Evolutionary conservation across 768 basidiomycete genomes (phyloP).

Genomic region (Mycena metata): DNA sequence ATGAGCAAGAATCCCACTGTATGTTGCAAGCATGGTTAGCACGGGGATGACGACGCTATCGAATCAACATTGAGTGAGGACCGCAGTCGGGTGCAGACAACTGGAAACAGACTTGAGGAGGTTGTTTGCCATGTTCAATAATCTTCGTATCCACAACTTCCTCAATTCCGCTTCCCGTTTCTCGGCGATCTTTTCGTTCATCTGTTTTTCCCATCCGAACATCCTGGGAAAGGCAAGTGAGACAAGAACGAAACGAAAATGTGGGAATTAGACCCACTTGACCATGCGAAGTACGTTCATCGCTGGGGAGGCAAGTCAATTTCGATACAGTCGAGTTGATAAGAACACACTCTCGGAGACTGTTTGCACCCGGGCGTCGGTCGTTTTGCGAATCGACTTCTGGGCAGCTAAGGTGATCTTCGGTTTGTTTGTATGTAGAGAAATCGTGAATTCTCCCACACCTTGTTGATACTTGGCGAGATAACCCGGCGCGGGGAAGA

Average conservation of each 20-base stretch:
- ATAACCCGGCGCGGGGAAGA: conserved; percentile 71
- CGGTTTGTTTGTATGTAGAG: neutral
- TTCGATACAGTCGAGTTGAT: conserved; percentile 29
- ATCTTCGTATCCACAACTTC: conserved; percentile 61
- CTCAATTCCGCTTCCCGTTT: conserved; percentile 74
- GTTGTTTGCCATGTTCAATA: conserved; percentile 62
- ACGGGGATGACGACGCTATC: conserved; percentile 71
- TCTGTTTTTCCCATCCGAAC: conserved; percentile 76
- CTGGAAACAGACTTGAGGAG: conserved; percentile 61
- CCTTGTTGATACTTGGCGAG: conserved; percentile 62
- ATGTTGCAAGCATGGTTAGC: conserved; percentile 75
- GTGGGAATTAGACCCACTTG: conserved; percentile 52
- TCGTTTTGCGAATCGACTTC: conserved; percentile 63
- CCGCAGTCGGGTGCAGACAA: neutral
- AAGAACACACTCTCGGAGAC: conserved; percentile 68
- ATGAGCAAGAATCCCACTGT: conserved; percentile 45
- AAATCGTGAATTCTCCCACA: neutral
- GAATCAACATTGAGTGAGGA: neutral
- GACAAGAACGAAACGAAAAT: neutral
- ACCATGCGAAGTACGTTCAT: conserved; percentile 75
- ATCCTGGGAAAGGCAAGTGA: conserved; percentile 43
- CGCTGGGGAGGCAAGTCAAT: conserved; percentile 49
- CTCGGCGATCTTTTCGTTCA: conserved; percentile 64
- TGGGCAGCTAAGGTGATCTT: conserved; percentile 51
- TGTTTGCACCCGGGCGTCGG: conserved; percentile 71